Evolutionary conservation across 345 rosid species (phyloP).

Genomic region (Syzygium aromaticum): DNA sequence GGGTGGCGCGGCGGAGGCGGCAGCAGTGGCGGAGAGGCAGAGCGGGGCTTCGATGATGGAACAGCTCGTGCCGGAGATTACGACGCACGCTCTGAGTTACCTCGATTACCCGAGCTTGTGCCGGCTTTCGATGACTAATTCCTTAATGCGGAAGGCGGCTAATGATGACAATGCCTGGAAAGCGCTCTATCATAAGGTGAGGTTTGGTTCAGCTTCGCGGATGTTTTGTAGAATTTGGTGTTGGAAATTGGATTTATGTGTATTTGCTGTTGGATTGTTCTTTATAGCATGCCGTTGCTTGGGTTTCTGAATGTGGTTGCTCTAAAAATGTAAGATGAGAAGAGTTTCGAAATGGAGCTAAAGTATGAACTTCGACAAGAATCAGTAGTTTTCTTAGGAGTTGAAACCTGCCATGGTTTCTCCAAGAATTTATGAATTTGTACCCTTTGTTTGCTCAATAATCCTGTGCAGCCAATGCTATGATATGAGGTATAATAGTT

Average conservation of each 20-base stretch:
- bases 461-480: not conserved
- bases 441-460: not conserved
- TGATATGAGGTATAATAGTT: not conserved
- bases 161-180: conserved; percentile 99
- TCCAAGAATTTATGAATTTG: not conserved
- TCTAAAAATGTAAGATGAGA: not conserved
- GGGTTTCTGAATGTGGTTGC: not conserved
- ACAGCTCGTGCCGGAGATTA: conserved; percentile 97
- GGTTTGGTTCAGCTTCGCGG: not conserved
- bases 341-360: not conserved
- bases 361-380: not conserved
- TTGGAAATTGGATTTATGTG: not conserved
- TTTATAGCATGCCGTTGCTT: not conserved
- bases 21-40: conserved; percentile 37
- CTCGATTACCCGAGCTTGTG: conserved; percentile 95
- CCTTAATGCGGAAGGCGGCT: conserved; percentile 96
- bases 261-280: not conserved
- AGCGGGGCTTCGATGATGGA: conserved; percentile 98
- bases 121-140: conserved; percentile 94
- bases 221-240: not conserved
- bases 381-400: not conserved
- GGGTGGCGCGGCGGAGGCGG: not conserved
- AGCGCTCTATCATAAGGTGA: conserved; percentile 89
- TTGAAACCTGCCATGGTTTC: not conserved
- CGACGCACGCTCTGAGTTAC: conserved; percentile 95